Evolutionary conservation across 2,329 filamentous ascomycete species (phyloP), one percentile per base, ranked within the genome.

Genomic region (Apiospora sp.): DNA sequence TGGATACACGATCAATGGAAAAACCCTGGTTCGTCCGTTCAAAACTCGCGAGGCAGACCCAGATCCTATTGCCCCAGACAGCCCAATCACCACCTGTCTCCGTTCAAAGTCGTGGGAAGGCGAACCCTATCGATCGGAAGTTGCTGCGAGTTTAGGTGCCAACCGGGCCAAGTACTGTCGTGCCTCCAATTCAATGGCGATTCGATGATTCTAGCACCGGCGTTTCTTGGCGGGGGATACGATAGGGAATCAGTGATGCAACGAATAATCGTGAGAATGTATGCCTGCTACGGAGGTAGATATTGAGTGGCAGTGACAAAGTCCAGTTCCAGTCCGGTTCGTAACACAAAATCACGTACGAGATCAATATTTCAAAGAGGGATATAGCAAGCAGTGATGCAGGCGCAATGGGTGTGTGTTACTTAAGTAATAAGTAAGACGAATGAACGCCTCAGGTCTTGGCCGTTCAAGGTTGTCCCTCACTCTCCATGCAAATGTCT

Each of bases 391-490:
- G 30, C 58, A 27, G 43, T 48, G 67, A 68, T 68, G 67, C 67
- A 68, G 48, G 67, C 43, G 67, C 67, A 48, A 48, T 68, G 67
- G 67, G 41, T 64, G 58, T 64, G 58, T 64, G 58, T 68, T 68
- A 48, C 67, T 48, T 44, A 68, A 68, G 67, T 68, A 68, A 64
- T 64, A 64, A 64, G 58, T 41, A 64, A 64, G 58, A 64, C 58
- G 14, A 64, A 49, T 8, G 58, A n/a, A 41, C 19, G 58, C 58
- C 58, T n/a, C 34, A n/a, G 58, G 58, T 64, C 58, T 64, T 64
- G 58, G 58, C 58, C 58, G 58, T 64, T 41, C 58, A 64, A 64
- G 58, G 58, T 41, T 37, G 54, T 64, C 54, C 54, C 54, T 64
- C 54, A 22, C 30, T 19, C 30, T 37, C 54, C 19, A 37, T 64